Evolutionary conservation across 108 stramenopile genomes (phyloP), one percentile per base, ranked within the genome.

Genomic region (Pseudonitzschia multistriata): DNA sequence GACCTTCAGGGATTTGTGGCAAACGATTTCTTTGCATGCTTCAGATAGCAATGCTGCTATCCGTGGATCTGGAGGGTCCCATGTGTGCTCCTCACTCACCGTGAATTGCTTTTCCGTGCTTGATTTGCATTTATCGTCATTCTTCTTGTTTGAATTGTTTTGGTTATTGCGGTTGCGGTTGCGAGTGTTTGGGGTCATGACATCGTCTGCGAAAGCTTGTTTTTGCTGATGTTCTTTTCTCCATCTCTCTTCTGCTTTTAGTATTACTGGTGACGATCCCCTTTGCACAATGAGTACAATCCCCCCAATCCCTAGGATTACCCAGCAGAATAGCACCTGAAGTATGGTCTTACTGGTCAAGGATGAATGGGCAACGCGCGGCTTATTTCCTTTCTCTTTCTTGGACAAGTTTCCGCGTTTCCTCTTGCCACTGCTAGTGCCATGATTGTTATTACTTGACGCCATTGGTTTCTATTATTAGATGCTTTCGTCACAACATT

Each of bases 1-100:
- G 28, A 71, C 33, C n/a, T 13, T n/a, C 3, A 77, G 40, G 29
- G 33, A 25, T 17, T 62, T 27, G 55, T 75, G 74, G 52, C 74
- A 75, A 34, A n/a, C 30, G 1, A 62, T 27, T 62, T 62, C 45
- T 13, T 10, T 13, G 37, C 74, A 75, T 45, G 74, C 74, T 19
- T 31, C 60, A 30, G 53, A 39, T 27, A 75, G n/a, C 4, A 75
- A 29, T 27, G 62, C 61, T 30, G 30, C 67, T 53, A 75, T 40
- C 28, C 49, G 47, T 1, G 54, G 54, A 53, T 68, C 61, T 1
- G 74, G 67, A 6, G 28, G 35, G 3, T 47, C 64, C 73, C 73
- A 74, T 5, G 35, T 11, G 33, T 59, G 57, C 19, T 59, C 33
- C 34, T 59, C 57, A 14, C 35, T 29, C 3, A 59, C 34, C 17